Conservation (phyloP, 208 protist genomes). For the Trypanosoma boissoni region DNA sequence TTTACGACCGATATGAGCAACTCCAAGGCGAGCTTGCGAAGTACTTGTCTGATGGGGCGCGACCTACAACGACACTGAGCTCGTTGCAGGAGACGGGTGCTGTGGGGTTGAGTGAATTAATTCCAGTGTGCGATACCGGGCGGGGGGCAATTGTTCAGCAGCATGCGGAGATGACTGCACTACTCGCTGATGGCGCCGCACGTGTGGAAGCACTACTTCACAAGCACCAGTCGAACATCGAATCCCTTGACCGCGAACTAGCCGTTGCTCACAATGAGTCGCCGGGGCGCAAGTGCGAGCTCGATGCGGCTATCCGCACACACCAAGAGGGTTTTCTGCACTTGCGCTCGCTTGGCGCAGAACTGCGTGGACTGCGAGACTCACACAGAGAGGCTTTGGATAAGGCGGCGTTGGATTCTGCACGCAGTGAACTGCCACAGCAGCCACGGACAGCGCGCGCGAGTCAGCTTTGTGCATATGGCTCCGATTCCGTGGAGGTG, state of each 20-base stretch:
- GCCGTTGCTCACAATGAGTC: not conserved
- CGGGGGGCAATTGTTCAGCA: constrained; percentile 17
- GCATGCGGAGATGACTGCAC: constrained; percentile 43
- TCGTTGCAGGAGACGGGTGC: constrained; percentile 21
- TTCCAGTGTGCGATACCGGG: constrained; percentile 8
- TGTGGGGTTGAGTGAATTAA: constrained; percentile 34
- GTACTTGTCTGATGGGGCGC: not conserved
- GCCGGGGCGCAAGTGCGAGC: constrained; percentile 25
- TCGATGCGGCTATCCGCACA: constrained; percentile 9
- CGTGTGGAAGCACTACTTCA: constrained; percentile 40
- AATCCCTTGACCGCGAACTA: constrained; percentile 32
- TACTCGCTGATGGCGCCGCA: constrained; percentile 53
- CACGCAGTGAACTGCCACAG: constrained; percentile 29
- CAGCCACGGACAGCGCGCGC: constrained; percentile 19
- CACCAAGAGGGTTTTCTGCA: constrained; percentile 14
- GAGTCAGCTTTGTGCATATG: constrained; percentile 24
- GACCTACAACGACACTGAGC: constrained; percentile 4
- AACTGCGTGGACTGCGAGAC: constrained; percentile 12
- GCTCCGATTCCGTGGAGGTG: constrained; percentile 22
- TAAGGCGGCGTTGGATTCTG: constrained; percentile 25
- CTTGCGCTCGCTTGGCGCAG: not conserved
- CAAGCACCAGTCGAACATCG: constrained; percentile 15
- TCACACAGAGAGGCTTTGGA: constrained; percentile 22
- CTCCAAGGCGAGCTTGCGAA: constrained; percentile 34
- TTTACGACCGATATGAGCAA: constrained; percentile 38